Evolutionary conservation across 2,329 filamentous ascomycete species (phyloP), one percentile per base, ranked within the genome.

Genomic region (Metarhizium guizhouense): DNA sequence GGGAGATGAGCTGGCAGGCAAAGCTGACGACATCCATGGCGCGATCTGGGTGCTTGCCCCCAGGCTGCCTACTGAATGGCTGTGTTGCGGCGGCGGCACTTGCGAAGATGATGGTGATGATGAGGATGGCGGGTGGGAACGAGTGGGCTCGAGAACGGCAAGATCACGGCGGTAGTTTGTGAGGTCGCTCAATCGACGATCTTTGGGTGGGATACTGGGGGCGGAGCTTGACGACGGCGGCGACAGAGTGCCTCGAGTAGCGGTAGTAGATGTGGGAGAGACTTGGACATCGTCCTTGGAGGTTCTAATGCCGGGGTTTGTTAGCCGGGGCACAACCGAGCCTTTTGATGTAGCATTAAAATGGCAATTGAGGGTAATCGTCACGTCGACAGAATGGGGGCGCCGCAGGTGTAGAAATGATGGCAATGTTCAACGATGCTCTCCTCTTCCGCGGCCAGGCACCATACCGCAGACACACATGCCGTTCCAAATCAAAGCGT

Each of bases 91-190:
- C 34, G 81, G 79, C 59, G 84, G 45, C 13, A 8, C n/a, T 48
- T 48, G 45, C 8, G 13, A 18, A 4, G 45, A 48, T 4, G 45
- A 14, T 14, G 45, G 10, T 6, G 45, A 48, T 6, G 25, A 29
- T 83, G 47, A 47, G 14, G 53, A 20, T 14, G 42, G 32, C 13
- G 51, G 47, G 83, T 63, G 83, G 56, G 81, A 74, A 60, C 82
- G 80, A 57, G 79, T 76, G 38, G 81, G 79, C 60, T 89, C 85
- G 64, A 89, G 76, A 57, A 86, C 81, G 62, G 84, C 79, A 56
- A 89, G 79, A 64, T 90, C 85, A 72, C 85, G 86, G 65, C 86
- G 83, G 68, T 89, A 86, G 68, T 87, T 85, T 67, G 76, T 76
- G 63, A 88, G 79, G 66, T 86, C 83, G 73, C 77, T 80, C 66